These are phyloP conservation scores for Blastobotrys parvus DNA, from an alignment of 805 yeast genomes.

Conservation along the genomic window DNA sequence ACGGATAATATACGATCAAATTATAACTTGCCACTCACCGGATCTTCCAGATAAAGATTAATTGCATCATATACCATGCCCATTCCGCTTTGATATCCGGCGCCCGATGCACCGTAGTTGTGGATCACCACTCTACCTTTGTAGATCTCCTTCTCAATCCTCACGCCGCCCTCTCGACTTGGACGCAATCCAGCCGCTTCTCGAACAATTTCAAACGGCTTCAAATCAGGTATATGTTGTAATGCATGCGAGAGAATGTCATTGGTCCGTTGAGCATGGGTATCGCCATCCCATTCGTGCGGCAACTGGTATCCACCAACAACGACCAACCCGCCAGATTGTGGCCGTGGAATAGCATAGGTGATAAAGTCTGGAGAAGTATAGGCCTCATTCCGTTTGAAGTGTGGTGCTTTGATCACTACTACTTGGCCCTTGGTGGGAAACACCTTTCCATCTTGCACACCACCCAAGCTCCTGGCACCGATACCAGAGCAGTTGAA, in stretches of 20 bases:
- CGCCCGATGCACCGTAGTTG: slow-evolving; percentile 71
- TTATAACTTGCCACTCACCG: background rate
- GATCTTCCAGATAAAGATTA: slow-evolving; percentile 9
- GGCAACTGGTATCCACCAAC: slow-evolving; percentile 70
- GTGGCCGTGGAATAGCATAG: slow-evolving; percentile 65
- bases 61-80: slow-evolving; percentile 48
- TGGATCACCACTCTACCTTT: slow-evolving; percentile 46
- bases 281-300: slow-evolving; percentile 53
- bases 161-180: slow-evolving; percentile 62
- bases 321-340: slow-evolving; percentile 55
- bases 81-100: slow-evolving; percentile 68
- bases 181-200: slow-evolving; percentile 74
- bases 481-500: slow-evolving; percentile 78
- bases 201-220: slow-evolving; percentile 43
- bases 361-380: slow-evolving; percentile 60
- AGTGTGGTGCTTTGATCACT: slow-evolving; percentile 61
- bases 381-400: slow-evolving; percentile 29
- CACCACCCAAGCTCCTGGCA: slow-evolving; percentile 56
- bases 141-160: slow-evolving; percentile 48
- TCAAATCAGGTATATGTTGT: slow-evolving; percentile 37
- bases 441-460: slow-evolving; percentile 49
- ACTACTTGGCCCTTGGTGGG: slow-evolving; percentile 81
- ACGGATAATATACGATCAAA: background rate
- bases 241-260: slow-evolving; percentile 56
- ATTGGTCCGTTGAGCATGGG: slow-evolving; percentile 47